These are phyloP conservation scores for Bothriochloa decipiens DNA, from an alignment of 176 grass and related monocot species.

Conservation along the genomic window DNA sequence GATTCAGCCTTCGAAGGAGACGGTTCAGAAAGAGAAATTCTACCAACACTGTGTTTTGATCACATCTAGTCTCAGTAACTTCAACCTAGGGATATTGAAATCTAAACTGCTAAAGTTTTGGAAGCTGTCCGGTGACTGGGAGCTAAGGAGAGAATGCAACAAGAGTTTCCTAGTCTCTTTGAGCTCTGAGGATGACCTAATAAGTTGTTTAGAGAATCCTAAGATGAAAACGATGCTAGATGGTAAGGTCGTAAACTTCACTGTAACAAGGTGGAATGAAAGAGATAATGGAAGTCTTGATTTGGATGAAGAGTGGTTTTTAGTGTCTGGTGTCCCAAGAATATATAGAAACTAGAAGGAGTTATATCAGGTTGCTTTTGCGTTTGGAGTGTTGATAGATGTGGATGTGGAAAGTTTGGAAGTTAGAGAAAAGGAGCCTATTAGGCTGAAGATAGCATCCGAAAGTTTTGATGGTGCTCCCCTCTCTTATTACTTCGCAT, in stretches of 20 bases:
- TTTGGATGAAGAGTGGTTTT: constrained; percentile 43
- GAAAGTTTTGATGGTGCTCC: constrained; percentile 8
- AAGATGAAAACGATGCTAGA: constrained; percentile 12
- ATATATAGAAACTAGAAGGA: constrained; percentile 48
- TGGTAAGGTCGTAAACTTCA: constrained; percentile 30
- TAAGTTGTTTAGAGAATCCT: constrained; percentile 37
- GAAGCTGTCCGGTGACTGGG: constrained; percentile 33
- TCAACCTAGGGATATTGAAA: constrained; percentile 31
- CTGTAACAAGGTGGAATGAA: constrained; percentile 37
- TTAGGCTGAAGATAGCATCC: constrained; percentile 42
- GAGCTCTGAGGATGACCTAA: constrained; percentile 34
- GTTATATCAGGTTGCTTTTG: constrained; percentile 48
- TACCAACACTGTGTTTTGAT: constrained; percentile 31
- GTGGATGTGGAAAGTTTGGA: constrained; percentile 47
- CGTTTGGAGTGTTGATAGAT: constrained; percentile 40
- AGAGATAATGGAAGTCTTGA: neutral
- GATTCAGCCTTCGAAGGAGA: constrained; percentile 36
- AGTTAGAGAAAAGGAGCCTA: constrained; percentile 32
- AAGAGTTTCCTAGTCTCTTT: constrained; percentile 39
- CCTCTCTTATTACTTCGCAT: constrained; percentile 37
- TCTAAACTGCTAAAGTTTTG: constrained; percentile 42
- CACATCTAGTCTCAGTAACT: constrained; percentile 23
- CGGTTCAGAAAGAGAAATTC: constrained; percentile 27
- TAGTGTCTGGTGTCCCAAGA: constrained; percentile 39
- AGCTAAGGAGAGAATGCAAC: constrained; percentile 40